Base-by-base conservation (phyloP, 306 rosid genomes). In the cucumber (Cucumis sativus) region DNA sequence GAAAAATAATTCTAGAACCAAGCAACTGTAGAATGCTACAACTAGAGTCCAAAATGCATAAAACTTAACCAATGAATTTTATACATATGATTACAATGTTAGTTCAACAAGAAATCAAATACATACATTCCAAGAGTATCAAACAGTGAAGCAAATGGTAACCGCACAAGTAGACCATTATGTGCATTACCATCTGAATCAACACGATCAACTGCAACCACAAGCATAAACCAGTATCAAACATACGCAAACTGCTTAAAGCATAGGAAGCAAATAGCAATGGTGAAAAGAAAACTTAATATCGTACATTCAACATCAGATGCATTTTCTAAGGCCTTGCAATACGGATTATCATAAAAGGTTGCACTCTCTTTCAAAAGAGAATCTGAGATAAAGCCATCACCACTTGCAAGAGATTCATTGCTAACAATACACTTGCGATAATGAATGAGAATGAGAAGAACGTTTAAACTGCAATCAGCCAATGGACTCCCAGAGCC, bases 51-150 rank as follows among this genome's bases (percentile, higher is more conserved):
- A 25, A 10, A 52, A 49, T 25, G 77, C 39, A 49, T 51, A 72
- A 30, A 37, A 17, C 13, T 18, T 57, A 30, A 74, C 30, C 17
- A 0, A 21, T 55, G 25, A 15, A 74, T 55, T 10, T 39, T 57
- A 15, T 3, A 57, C 52, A n/a, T 20, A 55, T 37, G 7, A 45
- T 20, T 9, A 21, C 41, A 28, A 49, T 4, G 21, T 47, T 47
- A 16, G 41, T 25, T 64, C 39, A 47, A 77, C 37, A 23, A 74
- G 35, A 65, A 51, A 35, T 66, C 17, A 80, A 30, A 69, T 64
- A 86, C 99, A 89, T 79, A 96, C 99, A 60, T 79, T 85, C 99
- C 98, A 81, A 96, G 91, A 67, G 97, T 91, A 84, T 92, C 96
- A 51, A 92, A 96, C 81, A 96, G 84, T 8, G 92, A 77, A 62